These are phyloP conservation scores for Tricholoma furcatifolium DNA, from an alignment of 768 basidiomycete genomes.

Conservation along the genomic window DNA sequence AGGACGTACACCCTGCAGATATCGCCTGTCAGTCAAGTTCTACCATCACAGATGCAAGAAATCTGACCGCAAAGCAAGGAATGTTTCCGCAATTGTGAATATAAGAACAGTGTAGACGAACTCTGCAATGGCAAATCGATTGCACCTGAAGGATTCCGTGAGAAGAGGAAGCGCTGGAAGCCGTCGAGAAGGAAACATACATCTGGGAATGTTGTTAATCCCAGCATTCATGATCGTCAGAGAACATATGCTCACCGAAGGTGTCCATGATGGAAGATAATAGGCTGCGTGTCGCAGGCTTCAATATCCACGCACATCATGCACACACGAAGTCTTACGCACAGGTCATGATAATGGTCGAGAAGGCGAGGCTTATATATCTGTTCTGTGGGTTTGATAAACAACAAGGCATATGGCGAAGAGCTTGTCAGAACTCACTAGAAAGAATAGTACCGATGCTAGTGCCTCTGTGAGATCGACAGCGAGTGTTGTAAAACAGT, in stretches of 20 bases:
- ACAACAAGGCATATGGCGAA: not conserved
- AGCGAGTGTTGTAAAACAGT: no score
- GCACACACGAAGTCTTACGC: not conserved
- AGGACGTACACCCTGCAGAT: slow-evolving; percentile 17
- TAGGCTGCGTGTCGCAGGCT: slow-evolving; percentile 10
- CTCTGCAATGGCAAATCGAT: slow-evolving; percentile 15
- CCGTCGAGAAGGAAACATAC: not conserved
- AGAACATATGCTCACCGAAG: slow-evolving; percentile 4
- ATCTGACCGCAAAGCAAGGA: slow-evolving; percentile 18
- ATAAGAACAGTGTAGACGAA: slow-evolving; percentile 18
- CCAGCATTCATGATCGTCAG: not conserved
- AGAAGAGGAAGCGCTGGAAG: not conserved
- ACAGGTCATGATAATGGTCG: slow-evolving; percentile 14
- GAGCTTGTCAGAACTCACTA: slow-evolving; percentile 8
- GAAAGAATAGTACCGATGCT: slow-evolving; percentile 17
- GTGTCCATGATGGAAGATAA: slow-evolving; percentile 9
- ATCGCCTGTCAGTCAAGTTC: not conserved
- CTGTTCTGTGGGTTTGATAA: slow-evolving; percentile 14
- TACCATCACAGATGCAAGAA: not conserved
- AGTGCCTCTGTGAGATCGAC: not conserved
- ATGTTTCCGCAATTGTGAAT: slow-evolving; percentile 18
- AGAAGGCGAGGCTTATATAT: slow-evolving; percentile 16
- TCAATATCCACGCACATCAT: not conserved
- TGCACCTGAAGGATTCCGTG: slow-evolving; percentile 11
- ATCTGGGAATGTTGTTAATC: not conserved